A percentile compares a stretch with the other conserved stretches of the same genome.
phyloP scores from a whole-genome alignment of 75 land plant genomes.

The Cryptomeria japonica region DNA sequence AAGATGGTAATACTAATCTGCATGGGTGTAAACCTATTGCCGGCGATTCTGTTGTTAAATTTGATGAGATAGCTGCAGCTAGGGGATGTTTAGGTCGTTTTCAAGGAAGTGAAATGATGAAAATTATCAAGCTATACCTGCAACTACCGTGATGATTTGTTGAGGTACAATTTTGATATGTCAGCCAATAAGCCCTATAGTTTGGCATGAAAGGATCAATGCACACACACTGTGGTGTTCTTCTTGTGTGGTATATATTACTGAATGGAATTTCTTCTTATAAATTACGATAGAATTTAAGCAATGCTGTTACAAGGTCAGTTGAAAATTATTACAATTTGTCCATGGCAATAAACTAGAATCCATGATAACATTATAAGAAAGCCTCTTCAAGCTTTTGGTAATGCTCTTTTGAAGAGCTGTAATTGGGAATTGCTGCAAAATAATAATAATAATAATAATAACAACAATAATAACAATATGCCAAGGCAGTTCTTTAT shows the following conservation, averaged over 20 bases:
- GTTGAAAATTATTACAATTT: background rate
- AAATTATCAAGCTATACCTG: slow-evolving; percentile 67
- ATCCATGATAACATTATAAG: background rate
- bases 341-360: background rate
- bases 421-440: background rate
- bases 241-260: background rate
- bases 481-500: background rate
- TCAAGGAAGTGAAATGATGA: slow-evolving; percentile 96
- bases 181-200: background rate
- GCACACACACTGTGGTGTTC: background rate
- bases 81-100: slow-evolving; percentile 94
- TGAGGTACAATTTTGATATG: background rate
- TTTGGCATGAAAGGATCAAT: background rate
- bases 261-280: background rate
- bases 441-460: background rate
- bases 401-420: background rate
- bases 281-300: background rate
- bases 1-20: slow-evolving; percentile 3
- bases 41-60: slow-evolving; percentile 76
- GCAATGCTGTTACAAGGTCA: background rate
- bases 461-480: background rate
- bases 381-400: background rate
- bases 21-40: slow-evolving; percentile 34
- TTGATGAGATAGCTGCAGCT: slow-evolving; percentile 86
- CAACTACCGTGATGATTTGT: slow-evolving; percentile 16